A percentile compares a stretch with the other conserved stretches of the same genome.
These are phyloP conservation scores for Populus simonii DNA, from an alignment of 345 rosid species.

Conservation along the genomic window DNA sequence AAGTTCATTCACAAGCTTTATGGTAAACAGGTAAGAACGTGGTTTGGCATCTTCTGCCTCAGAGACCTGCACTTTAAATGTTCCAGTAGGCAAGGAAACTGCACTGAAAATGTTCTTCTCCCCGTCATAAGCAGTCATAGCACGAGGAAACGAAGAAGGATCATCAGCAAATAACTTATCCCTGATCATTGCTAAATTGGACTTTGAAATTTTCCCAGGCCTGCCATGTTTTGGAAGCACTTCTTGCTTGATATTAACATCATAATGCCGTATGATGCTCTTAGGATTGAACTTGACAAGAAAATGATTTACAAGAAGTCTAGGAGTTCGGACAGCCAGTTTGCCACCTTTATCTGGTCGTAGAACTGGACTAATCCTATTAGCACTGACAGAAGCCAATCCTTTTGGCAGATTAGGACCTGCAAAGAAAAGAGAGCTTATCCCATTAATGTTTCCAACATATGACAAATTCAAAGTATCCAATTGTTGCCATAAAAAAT, in stretches of 20 bases:
- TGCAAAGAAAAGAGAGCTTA: neutral
- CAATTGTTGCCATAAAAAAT: neutral
- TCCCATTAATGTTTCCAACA: neutral
- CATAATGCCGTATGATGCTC: constrained; percentile 54
- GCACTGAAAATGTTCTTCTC: constrained; percentile 83
- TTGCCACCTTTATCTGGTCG: constrained; percentile 73
- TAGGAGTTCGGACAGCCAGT: constrained; percentile 29
- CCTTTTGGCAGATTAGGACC: constrained; percentile 20
- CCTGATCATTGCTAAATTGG: constrained; percentile 42
- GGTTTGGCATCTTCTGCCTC: constrained; percentile 43
- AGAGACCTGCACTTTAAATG: constrained; percentile 38
- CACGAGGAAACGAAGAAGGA: constrained; percentile 41
- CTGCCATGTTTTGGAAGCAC: constrained; percentile 24
- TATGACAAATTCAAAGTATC: neutral
- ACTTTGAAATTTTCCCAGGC: constrained; percentile 42
- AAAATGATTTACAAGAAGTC: constrained; percentile 65
- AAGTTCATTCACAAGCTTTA: constrained; percentile 66
- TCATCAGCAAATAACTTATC: constrained; percentile 50
- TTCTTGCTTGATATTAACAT: constrained; percentile 54
- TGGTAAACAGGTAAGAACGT: constrained; percentile 33
- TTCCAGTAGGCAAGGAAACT: constrained; percentile 47
- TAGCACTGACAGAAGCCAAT: constrained; percentile 9
- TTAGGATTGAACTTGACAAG: constrained; percentile 48
- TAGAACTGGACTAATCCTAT: constrained; percentile 31
- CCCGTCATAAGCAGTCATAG: constrained; percentile 78